These are phyloP conservation scores for Acanthamoeba sp. DNA, from an alignment of 208 protist species.

Conservation along the genomic window DNA sequence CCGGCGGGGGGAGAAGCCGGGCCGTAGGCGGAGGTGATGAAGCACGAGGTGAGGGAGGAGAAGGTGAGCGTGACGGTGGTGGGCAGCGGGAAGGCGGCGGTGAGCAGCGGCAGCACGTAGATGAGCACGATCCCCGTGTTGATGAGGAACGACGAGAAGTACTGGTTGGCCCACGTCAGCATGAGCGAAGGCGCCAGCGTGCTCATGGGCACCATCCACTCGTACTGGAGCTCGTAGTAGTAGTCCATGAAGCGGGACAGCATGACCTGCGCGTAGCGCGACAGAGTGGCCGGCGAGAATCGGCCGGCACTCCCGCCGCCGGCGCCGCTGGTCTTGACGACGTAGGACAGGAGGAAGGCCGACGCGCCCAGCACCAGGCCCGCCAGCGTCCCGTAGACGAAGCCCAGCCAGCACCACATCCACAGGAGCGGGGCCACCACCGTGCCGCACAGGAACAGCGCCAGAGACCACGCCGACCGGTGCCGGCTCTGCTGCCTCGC, in stretches of 20 bases:
- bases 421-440: slow-evolving; percentile 57
- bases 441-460: slow-evolving; percentile 44
- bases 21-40: not conserved
- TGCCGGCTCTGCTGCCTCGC: not conserved
- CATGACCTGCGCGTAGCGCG: not conserved
- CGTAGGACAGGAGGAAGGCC: not conserved
- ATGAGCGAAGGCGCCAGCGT: slow-evolving; percentile 53
- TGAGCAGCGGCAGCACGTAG: slow-evolving; percentile 65
- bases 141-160: slow-evolving; percentile 62
- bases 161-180: slow-evolving; percentile 71
- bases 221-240: slow-evolving; percentile 59
- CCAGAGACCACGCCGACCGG: not conserved
- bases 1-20: not conserved
- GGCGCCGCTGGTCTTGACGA: not conserved
- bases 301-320: not conserved
- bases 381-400: not conserved
- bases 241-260: slow-evolving; percentile 21
- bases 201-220: slow-evolving; percentile 55
- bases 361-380: not conserved
- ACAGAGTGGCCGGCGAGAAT: not conserved
- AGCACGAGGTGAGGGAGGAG: slow-evolving; percentile 1
- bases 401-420: slow-evolving; percentile 70
- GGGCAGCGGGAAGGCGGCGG: slow-evolving; percentile 31
- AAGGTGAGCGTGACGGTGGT: slow-evolving; percentile 28
- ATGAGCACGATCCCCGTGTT: slow-evolving; percentile 69